Evolutionary conservation across 441 rosid species (phyloP).

Genomic region (Metrosideros polymorpha): DNA sequence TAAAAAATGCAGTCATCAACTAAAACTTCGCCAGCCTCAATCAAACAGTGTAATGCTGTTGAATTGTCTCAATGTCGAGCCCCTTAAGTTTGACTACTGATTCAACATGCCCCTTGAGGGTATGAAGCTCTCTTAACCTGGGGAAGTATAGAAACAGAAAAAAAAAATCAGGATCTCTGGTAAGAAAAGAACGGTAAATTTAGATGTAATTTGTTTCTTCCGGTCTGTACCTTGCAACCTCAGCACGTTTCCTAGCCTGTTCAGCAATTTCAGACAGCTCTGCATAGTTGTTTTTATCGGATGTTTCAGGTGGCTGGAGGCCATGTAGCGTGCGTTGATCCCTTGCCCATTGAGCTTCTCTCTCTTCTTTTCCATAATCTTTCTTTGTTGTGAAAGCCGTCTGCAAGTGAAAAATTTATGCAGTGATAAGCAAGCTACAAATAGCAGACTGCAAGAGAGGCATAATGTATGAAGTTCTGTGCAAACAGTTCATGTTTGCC

Average conservation of each 20-base stretch:
- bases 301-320: slow-evolving; percentile 37
- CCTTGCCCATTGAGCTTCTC: slow-evolving; percentile 68
- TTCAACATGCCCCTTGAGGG: slow-evolving; percentile 67
- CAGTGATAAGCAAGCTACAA: background rate
- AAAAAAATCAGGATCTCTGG: background rate
- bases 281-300: slow-evolving; percentile 31
- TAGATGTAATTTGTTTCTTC: background rate
- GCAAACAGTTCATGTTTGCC: background rate
- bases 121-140: slow-evolving; percentile 65
- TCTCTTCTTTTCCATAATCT: slow-evolving; percentile 60
- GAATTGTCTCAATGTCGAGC: slow-evolving; percentile 59
- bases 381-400: slow-evolving; percentile 69
- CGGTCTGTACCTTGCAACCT: slow-evolving; percentile 43
- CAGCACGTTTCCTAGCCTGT: slow-evolving; percentile 60
- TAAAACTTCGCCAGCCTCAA: background rate
- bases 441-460: background rate
- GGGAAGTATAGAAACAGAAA: background rate
- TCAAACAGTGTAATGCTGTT: slow-evolving; percentile 63
- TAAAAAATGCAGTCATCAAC: background rate
- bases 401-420: slow-evolving; percentile 8
- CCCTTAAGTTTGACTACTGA: slow-evolving; percentile 71
- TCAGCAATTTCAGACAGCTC: slow-evolving; percentile 59
- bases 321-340: slow-evolving; percentile 73
- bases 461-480: background rate
- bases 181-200: background rate